Conservation (phyloP, 176 grass and related monocot species). For the Poa annua region DNA sequence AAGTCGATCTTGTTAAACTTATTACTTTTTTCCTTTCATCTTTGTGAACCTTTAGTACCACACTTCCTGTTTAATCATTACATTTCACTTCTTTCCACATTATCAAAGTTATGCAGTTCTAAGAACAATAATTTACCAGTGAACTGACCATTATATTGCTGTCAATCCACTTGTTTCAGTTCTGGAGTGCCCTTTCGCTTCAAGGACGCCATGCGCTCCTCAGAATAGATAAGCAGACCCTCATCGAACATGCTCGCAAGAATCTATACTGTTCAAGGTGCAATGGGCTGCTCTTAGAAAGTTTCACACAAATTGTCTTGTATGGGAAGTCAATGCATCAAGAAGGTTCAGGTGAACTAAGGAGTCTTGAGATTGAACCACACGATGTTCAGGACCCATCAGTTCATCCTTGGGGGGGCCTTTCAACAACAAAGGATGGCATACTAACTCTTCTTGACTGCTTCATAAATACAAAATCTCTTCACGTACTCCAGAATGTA, state of each 20-base stretch:
- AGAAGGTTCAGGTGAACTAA: constrained; percentile 45
- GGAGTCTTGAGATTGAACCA: constrained; percentile 46
- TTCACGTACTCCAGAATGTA: constrained; percentile 86
- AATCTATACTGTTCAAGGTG: constrained; percentile 96
- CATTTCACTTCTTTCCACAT: constrained; percentile 28
- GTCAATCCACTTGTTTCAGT: constrained; percentile 63
- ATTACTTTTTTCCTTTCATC: neutral
- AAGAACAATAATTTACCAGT: constrained; percentile 47
- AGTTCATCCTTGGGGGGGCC: constrained; percentile 87
- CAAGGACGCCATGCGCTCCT: constrained; percentile 74
- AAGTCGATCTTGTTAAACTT: constrained; percentile 1
- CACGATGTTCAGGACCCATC: constrained; percentile 72
- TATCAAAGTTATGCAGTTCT: constrained; percentile 27
- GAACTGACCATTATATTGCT: constrained; percentile 25
- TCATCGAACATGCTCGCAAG: constrained; percentile 90
- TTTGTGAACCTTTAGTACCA: constrained; percentile 3
- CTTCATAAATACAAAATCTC: constrained; percentile 74
- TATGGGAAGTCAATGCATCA: constrained; percentile 72
- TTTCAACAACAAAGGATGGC: constrained; percentile 82
- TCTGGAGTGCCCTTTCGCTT: constrained; percentile 75
- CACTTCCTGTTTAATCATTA: neutral
- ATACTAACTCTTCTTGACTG: constrained; percentile 83
- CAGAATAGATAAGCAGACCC: constrained; percentile 87
- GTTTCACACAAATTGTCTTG: constrained; percentile 83
- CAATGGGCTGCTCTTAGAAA: constrained; percentile 87